Base-by-base conservation (phyloP, 2,329 filamentous ascomycete genomes). In the Microdochium bolleyi region DNA sequence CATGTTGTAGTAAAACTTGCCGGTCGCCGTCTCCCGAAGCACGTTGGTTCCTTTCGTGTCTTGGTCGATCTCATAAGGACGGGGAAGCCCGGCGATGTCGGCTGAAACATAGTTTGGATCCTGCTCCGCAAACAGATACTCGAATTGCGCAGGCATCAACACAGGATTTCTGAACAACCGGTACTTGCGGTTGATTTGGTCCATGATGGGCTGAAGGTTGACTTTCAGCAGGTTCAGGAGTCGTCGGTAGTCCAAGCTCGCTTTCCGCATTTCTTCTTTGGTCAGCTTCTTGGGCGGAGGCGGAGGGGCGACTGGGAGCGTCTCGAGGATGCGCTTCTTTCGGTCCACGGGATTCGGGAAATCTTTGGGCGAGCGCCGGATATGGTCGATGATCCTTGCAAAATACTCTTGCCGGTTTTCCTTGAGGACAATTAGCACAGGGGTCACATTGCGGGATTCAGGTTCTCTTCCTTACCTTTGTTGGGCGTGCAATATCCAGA, bases 1-100 rank as follows among this genome's bases (percentile, higher is more conserved):
- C 48, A 99, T 75, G 60, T 99, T 99, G 74, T 96, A 97, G 68
- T 86, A 97, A 67, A 92, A 94, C 67, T 94, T 96, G 53, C 84
- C 84, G 1, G 84, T 89, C 2, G 79, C 78, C 4, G 82, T 84
- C 58, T 97, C 88, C 38, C 83, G 76, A 48, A 99, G 74, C 16
- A 92, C 91, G 41, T 83, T 77, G 11, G 87, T 83, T 9, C 88
- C 92, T 57, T 94, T 82, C 57, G 85, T 84, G 66, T 99, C 92
- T 60, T 83, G 84, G 38, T 83, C 83, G 55, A 91, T 84, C 62
- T 92, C 88, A 64, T 83, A 97, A 1, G 91, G 92, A 48, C 91
- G 82, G 52, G 77, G 73, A 11, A 78, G 75, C 14, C 67, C 67
- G 41, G 71, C 71, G n/a, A 84, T 60, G 54, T 84, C 80, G 1